Evolutionary conservation across 306 rosid species (phyloP).

Genomic region (Trifolium subterraneum): DNA sequence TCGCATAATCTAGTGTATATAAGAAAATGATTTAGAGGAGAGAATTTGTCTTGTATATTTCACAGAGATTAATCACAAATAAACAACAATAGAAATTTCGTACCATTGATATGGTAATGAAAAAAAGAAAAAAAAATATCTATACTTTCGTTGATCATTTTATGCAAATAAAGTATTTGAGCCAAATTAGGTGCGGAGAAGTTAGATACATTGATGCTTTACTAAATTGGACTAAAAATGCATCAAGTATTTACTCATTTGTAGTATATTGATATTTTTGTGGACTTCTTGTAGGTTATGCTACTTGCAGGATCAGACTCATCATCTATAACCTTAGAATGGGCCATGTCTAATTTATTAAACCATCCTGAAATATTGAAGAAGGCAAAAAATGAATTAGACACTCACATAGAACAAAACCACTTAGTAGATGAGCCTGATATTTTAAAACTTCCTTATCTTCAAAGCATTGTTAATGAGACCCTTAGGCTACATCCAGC

Average conservation of each 20-base stretch:
- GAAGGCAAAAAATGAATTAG: slow-evolving; percentile 52
- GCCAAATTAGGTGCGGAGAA: neutral
- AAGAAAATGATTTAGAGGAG: too few relatives aligned
- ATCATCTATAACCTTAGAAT: slow-evolving; percentile 56
- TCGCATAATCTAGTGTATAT: too few relatives aligned
- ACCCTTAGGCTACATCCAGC: slow-evolving; percentile 51
- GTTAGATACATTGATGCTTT: neutral
- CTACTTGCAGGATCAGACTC: slow-evolving; percentile 55
- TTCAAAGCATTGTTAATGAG: slow-evolving; percentile 53
- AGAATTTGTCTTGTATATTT: too few relatives aligned
- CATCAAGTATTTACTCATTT: neutral
- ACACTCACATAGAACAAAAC: slow-evolving; percentile 41
- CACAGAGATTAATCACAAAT: too few relatives aligned
- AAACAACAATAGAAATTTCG: too few relatives aligned
- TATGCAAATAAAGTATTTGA: neutral
- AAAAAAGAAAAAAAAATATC: neutral
- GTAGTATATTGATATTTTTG: neutral
- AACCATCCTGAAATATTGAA: slow-evolving; percentile 46
- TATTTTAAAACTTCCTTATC: slow-evolving; percentile 50
- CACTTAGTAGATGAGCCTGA: slow-evolving; percentile 48
- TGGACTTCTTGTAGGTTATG: slow-evolving; percentile 39
- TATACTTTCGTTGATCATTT: neutral
- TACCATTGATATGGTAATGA: too few relatives aligned
- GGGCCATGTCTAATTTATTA: slow-evolving; percentile 61
- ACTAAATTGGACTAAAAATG: neutral